These are phyloP conservation scores for Colletotrichum sidae DNA, from an alignment of 2,329 filamentous ascomycete genomes.

Conservation along the genomic window DNA sequence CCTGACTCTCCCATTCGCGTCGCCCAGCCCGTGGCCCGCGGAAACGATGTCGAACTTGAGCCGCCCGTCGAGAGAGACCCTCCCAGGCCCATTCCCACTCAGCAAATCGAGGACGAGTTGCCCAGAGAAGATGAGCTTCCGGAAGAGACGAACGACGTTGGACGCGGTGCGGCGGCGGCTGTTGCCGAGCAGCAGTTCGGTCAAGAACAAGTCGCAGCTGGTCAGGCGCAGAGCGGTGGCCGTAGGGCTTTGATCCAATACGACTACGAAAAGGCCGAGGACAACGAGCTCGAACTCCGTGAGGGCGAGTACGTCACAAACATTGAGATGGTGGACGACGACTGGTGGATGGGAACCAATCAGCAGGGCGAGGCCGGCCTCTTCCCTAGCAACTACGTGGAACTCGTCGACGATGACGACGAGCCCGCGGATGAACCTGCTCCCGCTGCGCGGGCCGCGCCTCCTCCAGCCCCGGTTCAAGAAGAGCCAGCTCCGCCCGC, in stretches of 20 bases:
- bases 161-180: constrained; percentile 69
- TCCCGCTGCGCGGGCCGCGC: constrained; percentile 51
- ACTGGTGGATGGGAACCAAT: constrained; percentile 99
- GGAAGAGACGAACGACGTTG: constrained; percentile 68
- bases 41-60: constrained; percentile 64
- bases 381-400: constrained; percentile 98
- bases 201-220: constrained; percentile 49
- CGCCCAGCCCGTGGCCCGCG: constrained; percentile 84
- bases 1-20: constrained; percentile 84
- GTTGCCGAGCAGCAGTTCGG: constrained; percentile 61
- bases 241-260: constrained; percentile 86
- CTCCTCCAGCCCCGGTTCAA: constrained; percentile 44
- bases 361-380: constrained; percentile 84
- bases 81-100: constrained; percentile 71
- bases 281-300: constrained; percentile 91
- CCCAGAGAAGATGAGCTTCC: constrained; percentile 73
- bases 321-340: constrained; percentile 97
- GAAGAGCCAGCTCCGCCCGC: constrained; percentile 53
- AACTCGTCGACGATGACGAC: constrained; percentile 76
- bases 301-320: constrained; percentile 91
- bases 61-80: constrained; percentile 61
- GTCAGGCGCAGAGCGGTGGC: constrained; percentile 58
- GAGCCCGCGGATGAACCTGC: constrained; percentile 47
- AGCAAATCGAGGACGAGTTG: constrained; percentile 70
- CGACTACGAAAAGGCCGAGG: constrained; percentile 97